These are phyloP conservation scores for Alnus rubra DNA, from an alignment of 306 rosid species.

Conservation along the genomic window DNA sequence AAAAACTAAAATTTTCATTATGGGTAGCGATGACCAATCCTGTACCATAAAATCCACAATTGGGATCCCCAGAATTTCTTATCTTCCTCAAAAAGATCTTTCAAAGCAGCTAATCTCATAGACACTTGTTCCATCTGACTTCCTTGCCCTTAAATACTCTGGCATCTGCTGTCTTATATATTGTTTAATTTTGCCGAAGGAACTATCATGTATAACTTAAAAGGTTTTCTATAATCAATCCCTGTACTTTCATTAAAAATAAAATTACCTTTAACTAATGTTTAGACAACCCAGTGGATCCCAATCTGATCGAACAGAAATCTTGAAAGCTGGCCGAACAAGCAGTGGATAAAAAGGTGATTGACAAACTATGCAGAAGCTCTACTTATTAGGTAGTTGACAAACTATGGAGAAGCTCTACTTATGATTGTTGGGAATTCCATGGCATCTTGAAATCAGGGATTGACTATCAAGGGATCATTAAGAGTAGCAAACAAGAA, in stretches of 20 bases:
- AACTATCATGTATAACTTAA: not conserved
- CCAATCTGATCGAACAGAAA: not conserved
- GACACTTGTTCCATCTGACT: not conserved
- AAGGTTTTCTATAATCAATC: not conserved
- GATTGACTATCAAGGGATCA: not conserved
- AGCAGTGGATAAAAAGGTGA: too few relatives aligned
- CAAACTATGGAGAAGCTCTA: not conserved
- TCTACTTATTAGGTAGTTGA: not conserved
- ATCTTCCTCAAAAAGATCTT: not conserved
- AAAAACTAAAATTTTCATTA: not conserved
- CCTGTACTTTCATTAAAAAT: not conserved
- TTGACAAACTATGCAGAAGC: too few relatives aligned
- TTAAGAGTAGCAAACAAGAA: not conserved
- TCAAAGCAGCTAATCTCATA: not conserved
- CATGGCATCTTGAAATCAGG: not conserved
- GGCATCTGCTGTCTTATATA: not conserved
- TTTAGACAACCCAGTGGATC: not conserved
- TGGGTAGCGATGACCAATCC: not conserved
- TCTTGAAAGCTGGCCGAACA: not conserved
- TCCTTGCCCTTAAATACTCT: not conserved
- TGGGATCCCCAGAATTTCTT: not conserved
- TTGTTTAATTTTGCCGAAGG: not conserved
- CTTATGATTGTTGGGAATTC: not conserved
- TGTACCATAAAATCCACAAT: not conserved
- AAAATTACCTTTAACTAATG: not conserved